These are phyloP conservation scores for Zasmidium angulare DNA, from an alignment of 2,329 filamentous ascomycete species.

Conservation along the genomic window DNA sequence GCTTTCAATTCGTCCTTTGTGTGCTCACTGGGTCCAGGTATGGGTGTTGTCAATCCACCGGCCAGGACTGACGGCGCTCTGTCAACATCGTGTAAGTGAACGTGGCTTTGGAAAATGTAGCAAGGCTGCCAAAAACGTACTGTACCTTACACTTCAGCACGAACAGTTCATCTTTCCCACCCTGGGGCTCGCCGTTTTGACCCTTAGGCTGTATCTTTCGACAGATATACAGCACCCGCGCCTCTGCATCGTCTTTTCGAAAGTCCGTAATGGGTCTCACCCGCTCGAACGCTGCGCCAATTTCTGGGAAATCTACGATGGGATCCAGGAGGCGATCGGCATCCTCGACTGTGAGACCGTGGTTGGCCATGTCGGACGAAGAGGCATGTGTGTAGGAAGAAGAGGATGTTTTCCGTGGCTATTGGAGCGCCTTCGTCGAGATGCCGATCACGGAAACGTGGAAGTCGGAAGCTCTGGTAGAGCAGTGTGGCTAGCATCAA, in stretches of 20 bases:
- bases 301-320: slow-evolving; percentile 15
- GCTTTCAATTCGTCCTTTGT: slow-evolving; percentile 30
- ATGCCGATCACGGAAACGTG: not conserved
- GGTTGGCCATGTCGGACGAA: slow-evolving; percentile 14
- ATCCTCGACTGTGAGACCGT: slow-evolving; percentile 20
- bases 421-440: not conserved
- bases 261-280: slow-evolving; percentile 32
- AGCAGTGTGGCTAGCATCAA: not conserved
- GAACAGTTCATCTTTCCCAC: slow-evolving; percentile 13
- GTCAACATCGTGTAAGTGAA: not conserved
- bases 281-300: slow-evolving; percentile 21
- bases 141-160: slow-evolving; percentile 36
- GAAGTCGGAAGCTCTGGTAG: not conserved
- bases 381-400: not conserved
- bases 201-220: slow-evolving; percentile 8
- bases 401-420: not conserved
- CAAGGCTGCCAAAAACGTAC: too few species aligned
- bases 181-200: not conserved
- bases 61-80: slow-evolving; percentile 29
- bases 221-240: slow-evolving; percentile 31
- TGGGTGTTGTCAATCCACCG: slow-evolving; percentile 23
- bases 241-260: slow-evolving; percentile 32
- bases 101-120: too few species aligned
- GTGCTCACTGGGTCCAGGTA: slow-evolving; percentile 26
- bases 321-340: slow-evolving; percentile 20